phyloP scores from a whole-genome alignment of 805 yeast species.

The Cyberlindnera amylophila region DNA sequence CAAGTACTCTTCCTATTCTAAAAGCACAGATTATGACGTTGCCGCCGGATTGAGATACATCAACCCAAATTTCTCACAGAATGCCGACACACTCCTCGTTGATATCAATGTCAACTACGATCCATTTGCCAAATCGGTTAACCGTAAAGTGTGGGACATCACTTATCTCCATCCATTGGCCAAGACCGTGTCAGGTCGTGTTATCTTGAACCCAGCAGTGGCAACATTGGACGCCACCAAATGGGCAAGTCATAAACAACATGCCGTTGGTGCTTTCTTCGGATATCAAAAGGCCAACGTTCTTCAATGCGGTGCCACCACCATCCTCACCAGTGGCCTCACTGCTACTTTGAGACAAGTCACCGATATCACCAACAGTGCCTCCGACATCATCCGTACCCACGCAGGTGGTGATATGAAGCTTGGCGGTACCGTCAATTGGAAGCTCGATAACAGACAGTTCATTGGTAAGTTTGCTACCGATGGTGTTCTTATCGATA shows the following conservation, averaged over 20 bases:
- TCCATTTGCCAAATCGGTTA: conserved; percentile 41
- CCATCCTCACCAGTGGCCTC: conserved; percentile 47
- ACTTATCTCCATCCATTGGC: conserved; percentile 42
- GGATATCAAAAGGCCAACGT: conserved; percentile 44
- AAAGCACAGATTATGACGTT: conserved; percentile 33
- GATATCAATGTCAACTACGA: conserved; percentile 47
- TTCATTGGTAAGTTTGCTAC: conserved; percentile 41
- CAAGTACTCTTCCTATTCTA: conserved; percentile 32
- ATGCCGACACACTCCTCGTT: conserved; percentile 48
- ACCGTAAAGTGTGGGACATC: conserved; percentile 48
- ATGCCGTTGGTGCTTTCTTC: conserved; percentile 39
- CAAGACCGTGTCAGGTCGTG: conserved; percentile 41
- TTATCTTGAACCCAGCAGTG: conserved; percentile 45
- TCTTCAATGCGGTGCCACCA: conserved; percentile 19
- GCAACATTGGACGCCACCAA: conserved; percentile 43
- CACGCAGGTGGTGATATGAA: conserved; percentile 57
- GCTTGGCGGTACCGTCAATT: conserved; percentile 41
- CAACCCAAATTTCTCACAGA: conserved; percentile 51
- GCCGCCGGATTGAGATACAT: conserved; percentile 32
- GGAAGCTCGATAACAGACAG: conserved; percentile 41
- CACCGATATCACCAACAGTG: conserved; percentile 47
- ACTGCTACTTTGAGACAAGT: conserved; percentile 55
- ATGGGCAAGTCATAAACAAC: conserved; percentile 51
- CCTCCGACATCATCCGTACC: conserved; percentile 51
- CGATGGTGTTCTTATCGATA: conserved; percentile 38